phyloP scores from a whole-genome alignment of 2,329 filamentous ascomycete genomes.

The Pyricularia sp. region DNA sequence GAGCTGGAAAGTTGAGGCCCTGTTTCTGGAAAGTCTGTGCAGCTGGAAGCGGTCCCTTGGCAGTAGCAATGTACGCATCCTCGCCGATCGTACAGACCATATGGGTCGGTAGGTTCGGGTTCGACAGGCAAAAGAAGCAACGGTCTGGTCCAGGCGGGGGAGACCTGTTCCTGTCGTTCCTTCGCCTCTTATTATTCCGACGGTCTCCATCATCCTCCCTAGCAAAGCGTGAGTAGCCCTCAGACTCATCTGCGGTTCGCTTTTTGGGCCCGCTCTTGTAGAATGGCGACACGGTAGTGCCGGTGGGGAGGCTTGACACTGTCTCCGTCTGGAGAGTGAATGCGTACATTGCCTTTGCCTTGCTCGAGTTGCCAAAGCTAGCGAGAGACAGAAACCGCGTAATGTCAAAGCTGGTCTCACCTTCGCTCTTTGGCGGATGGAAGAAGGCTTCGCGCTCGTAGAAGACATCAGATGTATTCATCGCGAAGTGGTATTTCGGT shows the following conservation, averaged over 20 bases:
- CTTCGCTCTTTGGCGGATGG: slow-evolving; percentile 41
- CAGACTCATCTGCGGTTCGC: background rate
- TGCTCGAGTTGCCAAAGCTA: slow-evolving; percentile 62
- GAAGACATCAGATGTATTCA: slow-evolving; percentile 53
- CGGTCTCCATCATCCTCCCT: slow-evolving; percentile 33
- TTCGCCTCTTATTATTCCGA: slow-evolving; percentile 35
- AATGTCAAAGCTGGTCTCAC: slow-evolving; percentile 42
- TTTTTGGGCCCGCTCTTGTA: slow-evolving; percentile 22
- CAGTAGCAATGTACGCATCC: slow-evolving; percentile 80
- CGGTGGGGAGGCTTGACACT: slow-evolving; percentile 52
- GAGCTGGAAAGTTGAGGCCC: slow-evolving; percentile 66
- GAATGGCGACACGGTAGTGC: slow-evolving; percentile 71
- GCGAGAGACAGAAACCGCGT: slow-evolving; percentile 91
- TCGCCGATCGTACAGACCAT: slow-evolving; percentile 85
- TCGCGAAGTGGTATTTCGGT: slow-evolving; percentile 79
- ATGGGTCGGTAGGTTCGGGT: slow-evolving; percentile 73
- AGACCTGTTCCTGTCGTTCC: slow-evolving; percentile 29
- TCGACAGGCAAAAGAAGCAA: slow-evolving; percentile 95
- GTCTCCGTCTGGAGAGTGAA: slow-evolving; percentile 62
- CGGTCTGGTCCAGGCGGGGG: slow-evolving; percentile 63
- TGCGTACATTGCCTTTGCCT: slow-evolving; percentile 74
- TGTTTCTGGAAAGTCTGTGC: slow-evolving; percentile 54
- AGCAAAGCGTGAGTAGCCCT: slow-evolving; percentile 42
- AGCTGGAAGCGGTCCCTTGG: slow-evolving; percentile 79
- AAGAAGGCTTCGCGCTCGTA: slow-evolving; percentile 93